Percentiles rank a stretch among this genome's conserved stretches.
Evolutionary conservation across 805 yeast genomes (phyloP).

Genomic region (Metschnikowia orientalis): DNA sequence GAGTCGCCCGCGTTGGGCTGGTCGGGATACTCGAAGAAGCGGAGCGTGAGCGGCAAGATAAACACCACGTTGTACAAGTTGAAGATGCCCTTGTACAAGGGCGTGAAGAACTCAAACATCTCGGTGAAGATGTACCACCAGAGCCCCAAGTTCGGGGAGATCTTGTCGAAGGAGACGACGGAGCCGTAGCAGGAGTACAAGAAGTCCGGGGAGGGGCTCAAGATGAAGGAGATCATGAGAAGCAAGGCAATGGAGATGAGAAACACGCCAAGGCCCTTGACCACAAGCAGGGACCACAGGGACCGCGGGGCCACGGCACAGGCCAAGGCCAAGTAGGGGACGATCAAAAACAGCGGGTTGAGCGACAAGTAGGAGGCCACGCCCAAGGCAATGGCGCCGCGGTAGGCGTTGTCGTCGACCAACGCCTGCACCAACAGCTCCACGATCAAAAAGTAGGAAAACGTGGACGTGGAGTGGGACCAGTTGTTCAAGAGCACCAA

Average conservation of each 20-base stretch:
- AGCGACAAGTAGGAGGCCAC: slow-evolving; percentile 60
- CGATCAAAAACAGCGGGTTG: slow-evolving; percentile 55
- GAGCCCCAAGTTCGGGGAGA: slow-evolving; percentile 85
- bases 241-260: slow-evolving; percentile 22
- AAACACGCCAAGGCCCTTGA: slow-evolving; percentile 12
- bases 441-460: slow-evolving; percentile 57
- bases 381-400: slow-evolving; percentile 53
- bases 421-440: slow-evolving; percentile 44
- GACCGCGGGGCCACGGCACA: slow-evolving; percentile 17
- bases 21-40: slow-evolving; percentile 44
- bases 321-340: slow-evolving; percentile 50
- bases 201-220: slow-evolving; percentile 39
- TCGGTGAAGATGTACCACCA: slow-evolving; percentile 99
- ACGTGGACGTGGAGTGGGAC: slow-evolving; percentile 60
- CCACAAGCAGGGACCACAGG: slow-evolving; percentile 11
- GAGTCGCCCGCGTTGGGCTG: slow-evolving; percentile 41
- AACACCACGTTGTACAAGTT: slow-evolving; percentile 67
- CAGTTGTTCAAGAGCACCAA: slow-evolving; percentile 62
- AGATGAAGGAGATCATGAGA: slow-evolving; percentile 34
- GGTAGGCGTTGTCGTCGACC: slow-evolving; percentile 32
- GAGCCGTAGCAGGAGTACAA: slow-evolving; percentile 44
- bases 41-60: slow-evolving; percentile 66
- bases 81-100: slow-evolving; percentile 80
- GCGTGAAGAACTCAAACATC: slow-evolving; percentile 83
- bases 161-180: slow-evolving; percentile 56